Conservation (phyloP, 2,329 filamentous ascomycete genomes). For the Pseudocercospora eumusae region DNA sequence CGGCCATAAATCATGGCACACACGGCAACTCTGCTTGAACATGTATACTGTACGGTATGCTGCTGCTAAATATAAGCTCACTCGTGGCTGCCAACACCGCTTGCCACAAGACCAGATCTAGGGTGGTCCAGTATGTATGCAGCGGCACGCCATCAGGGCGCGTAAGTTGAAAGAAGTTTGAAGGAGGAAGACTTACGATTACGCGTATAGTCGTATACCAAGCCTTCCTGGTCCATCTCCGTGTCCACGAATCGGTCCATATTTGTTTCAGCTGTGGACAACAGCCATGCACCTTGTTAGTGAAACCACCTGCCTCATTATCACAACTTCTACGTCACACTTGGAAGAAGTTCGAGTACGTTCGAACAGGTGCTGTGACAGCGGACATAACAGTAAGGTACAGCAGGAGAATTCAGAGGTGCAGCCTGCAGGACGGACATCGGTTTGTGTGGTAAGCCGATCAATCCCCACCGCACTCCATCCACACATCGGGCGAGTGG, state of each 20-base stretch:
- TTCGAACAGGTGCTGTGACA: background rate
- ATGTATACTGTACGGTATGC: too few species aligned
- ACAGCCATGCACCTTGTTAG: background rate
- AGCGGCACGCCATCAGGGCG: background rate
- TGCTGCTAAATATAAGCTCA: background rate
- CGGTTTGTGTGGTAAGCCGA: background rate
- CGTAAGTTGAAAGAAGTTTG: background rate
- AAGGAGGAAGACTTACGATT: slow-evolving; percentile 2
- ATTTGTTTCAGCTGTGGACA: background rate
- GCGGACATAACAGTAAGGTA: background rate
- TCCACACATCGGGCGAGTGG: background rate
- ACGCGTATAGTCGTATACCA: slow-evolving; percentile 3
- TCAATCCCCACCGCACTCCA: slow-evolving; percentile 7
- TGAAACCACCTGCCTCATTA: too few species aligned
- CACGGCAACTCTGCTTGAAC: too few species aligned
- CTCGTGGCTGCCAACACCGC: background rate
- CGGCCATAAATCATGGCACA: too few species aligned
- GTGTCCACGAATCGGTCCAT: slow-evolving; percentile 1
- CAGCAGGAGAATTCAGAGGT: background rate
- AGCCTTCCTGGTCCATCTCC: background rate
- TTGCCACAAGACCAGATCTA: too few species aligned
- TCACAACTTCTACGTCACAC: background rate
- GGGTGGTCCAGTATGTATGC: background rate
- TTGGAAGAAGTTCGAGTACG: background rate
- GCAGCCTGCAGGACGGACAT: background rate